Evolutionary conservation across 1,284 basidiomycete species (phyloP), one percentile per base, ranked within the genome.

Genomic region (Fistulinella staudtii): DNA sequence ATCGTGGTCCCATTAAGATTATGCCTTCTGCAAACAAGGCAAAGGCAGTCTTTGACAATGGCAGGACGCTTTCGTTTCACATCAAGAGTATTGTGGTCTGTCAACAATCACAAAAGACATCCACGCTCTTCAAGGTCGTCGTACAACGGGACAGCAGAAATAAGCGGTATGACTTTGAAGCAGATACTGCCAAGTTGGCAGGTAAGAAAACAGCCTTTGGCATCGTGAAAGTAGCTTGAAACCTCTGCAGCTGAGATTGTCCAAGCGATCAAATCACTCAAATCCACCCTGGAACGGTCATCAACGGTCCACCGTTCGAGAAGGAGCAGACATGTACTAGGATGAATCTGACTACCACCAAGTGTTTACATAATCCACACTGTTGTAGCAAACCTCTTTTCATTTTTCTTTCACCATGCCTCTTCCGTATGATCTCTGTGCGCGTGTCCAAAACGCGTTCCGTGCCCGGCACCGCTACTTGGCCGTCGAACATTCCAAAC

Each of bases 91-190:
- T 99, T 30, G 77, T 82, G 14, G 80, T 82, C 25, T 92, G 89
- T 62, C 89, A 90, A 54, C 84, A 93, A 57, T 88, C 86, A 1
- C 79, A 82, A 35, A 90, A 94, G 62, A 80, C 82, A 5, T 82
- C 85, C 17, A 77, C 84, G 3, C 80, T 80, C 20, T 95, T 99
- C 78, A 96, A 96, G 71, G 70, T 92, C 20, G 74, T 88, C 31
- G 83, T 91, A 4, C 75, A 76, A 58, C 70, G 82, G 33, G 83
- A 86, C 37, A 76, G 79, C 9, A 77, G 81, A 25, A 85, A 81
- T 51, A 99, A 99, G 73, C 76, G 94, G 25, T 99, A 98, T 63
- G 95, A 99, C 59, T 97, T 98, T 62, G 96, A 99, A 67, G 94
- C 93, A 0, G 94, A 96, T 65, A 92, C 75, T 55, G 74, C 85